A percentile compares a stretch with the other conserved stretches of the same genome.
phyloP scores from a whole-genome alignment of 2,329 filamentous ascomycete genomes.

The Pseudocercospora fuligena region DNA sequence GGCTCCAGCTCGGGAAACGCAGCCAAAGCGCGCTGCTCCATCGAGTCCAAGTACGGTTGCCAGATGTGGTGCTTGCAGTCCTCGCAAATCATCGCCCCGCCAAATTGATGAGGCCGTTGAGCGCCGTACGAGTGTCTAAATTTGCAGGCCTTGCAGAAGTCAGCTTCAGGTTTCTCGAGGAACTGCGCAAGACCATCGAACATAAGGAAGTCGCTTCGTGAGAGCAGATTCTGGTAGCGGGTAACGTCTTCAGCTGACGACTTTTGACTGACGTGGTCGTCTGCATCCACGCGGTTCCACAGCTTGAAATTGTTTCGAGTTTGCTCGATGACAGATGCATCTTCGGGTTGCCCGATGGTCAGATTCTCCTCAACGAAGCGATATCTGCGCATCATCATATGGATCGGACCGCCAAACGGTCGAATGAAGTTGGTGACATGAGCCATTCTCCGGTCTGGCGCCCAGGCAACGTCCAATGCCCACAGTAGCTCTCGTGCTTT shows the following conservation, averaged over 20 bases:
- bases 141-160: no score
- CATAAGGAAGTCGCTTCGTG: no score
- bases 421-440: constrained; percentile 37
- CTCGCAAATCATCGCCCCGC: no score
- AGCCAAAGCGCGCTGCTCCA: no score
- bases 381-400: constrained; percentile 45
- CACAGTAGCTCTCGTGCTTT: constrained; percentile 41
- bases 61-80: no score
- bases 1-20: no score
- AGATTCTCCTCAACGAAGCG: constrained; percentile 43
- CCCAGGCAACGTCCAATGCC: constrained; percentile 40
- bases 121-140: no score
- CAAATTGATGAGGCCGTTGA: no score
- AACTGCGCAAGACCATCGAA: no score
- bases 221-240: constrained; percentile 13
- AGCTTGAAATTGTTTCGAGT: constrained; percentile 40
- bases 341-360: constrained; percentile 37
- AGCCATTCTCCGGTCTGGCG: constrained; percentile 9
- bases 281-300: constrained; percentile 39
- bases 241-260: constrained; percentile 17
- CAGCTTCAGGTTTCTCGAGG: no score
- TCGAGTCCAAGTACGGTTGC: no score
- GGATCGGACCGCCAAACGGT: constrained; percentile 41
- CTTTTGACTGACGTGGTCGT: neutral
- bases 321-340: constrained; percentile 30